phyloP scores from a whole-genome alignment of 2,329 filamentous ascomycete species.

The Onygenales sp. region DNA sequence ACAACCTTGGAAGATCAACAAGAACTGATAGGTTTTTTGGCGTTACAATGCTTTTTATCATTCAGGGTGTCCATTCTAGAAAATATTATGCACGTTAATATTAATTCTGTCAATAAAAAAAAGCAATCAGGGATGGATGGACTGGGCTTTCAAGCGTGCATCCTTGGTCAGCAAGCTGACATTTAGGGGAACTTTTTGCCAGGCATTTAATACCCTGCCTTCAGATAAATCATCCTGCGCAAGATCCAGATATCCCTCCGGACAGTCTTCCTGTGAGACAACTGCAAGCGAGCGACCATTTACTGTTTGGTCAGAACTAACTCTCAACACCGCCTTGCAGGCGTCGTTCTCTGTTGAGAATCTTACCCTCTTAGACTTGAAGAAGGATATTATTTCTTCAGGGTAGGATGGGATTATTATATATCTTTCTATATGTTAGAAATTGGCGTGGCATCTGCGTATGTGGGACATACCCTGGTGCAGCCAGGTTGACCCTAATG shows the following conservation, averaged over 20 bases:
- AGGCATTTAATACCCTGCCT: constrained; percentile 36
- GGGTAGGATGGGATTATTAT: constrained; percentile 3
- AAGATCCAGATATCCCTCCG: constrained; percentile 25
- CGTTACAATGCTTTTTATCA: no score
- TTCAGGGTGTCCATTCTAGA: no score
- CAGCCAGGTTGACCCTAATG: constrained; percentile 28
- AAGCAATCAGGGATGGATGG: no score
- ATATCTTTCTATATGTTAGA: constrained; percentile 3
- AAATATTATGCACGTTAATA: no score
- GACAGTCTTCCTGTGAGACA: constrained; percentile 21
- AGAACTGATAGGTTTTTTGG: no score
- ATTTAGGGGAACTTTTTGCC: constrained; percentile 47
- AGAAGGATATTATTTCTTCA: constrained; percentile 24
- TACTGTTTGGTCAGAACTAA: constrained; percentile 21
- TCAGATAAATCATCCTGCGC: constrained; percentile 25
- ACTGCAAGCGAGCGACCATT: constrained; percentile 24
- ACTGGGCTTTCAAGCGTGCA: neutral
- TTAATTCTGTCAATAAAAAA: no score
- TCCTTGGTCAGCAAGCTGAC: constrained; percentile 36
- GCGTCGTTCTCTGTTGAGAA: constrained; percentile 30
- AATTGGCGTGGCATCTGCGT: neutral
- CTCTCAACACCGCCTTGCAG: constrained; percentile 18
- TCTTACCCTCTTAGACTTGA: constrained; percentile 28
- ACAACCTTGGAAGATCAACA: no score
- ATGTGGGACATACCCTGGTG: constrained; percentile 28